Evolutionary conservation across 192 early-diverging fungal genomes (phyloP).

Genomic region (Coemansia sp.): DNA sequence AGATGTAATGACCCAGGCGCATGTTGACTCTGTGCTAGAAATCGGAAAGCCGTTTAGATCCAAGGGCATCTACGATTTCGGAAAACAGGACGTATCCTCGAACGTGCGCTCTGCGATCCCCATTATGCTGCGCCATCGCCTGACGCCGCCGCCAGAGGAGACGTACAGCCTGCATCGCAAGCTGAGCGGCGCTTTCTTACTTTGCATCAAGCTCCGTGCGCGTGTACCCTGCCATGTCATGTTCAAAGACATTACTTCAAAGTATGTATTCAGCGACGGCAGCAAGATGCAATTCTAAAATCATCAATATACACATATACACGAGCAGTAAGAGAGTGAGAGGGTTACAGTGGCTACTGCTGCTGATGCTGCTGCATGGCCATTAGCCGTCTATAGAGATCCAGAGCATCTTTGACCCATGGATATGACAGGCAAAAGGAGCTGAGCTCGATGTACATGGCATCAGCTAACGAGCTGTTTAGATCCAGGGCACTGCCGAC

Average conservation of each 20-base stretch:
- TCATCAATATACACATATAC: neutral
- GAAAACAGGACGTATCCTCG: conserved; percentile 76
- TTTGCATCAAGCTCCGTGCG: conserved; percentile 80
- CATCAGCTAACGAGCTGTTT: conserved; percentile 20
- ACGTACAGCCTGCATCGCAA: conserved; percentile 95
- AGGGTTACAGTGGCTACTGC: neutral
- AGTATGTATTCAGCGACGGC: conserved; percentile 41
- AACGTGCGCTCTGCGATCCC: conserved; percentile 88
- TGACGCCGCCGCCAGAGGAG: conserved; percentile 98
- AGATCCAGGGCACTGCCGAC: conserved; percentile 25
- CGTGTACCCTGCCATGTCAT: conserved; percentile 53
- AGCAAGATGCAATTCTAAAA: conserved; percentile 17
- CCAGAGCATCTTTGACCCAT: conserved; percentile 42
- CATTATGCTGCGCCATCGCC: conserved; percentile 87
- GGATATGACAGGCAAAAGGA: conserved; percentile 47
- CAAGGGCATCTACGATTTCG: conserved; percentile 72
- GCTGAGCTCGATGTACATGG: conserved; percentile 39
- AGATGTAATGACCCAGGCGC: conserved; percentile 80
- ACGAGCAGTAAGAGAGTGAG: neutral
- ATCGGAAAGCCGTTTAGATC: conserved; percentile 82
- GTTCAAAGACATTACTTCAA: conserved; percentile 39
- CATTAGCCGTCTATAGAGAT: conserved; percentile 34
- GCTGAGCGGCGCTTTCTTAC: conserved; percentile 86
- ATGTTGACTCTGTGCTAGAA: conserved; percentile 83
- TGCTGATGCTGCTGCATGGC: neutral